Conservation (phyloP, 2,329 filamentous ascomycete species). For the Cercospora sojina region DNA sequence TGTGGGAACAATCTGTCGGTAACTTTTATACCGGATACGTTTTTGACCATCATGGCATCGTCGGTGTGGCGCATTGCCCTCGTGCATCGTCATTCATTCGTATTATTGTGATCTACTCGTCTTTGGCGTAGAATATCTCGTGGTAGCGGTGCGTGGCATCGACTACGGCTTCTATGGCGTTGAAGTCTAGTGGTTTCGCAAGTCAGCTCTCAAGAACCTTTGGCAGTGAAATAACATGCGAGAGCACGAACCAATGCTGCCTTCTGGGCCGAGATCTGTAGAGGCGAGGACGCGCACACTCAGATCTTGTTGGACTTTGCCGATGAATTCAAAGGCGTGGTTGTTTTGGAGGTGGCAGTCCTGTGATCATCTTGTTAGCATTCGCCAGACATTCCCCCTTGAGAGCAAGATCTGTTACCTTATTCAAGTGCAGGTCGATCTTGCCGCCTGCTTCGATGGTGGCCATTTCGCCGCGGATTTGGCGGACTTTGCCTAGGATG, state of each 20-base stretch:
- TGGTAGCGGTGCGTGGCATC: slow-evolving; percentile 81
- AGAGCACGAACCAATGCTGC: slow-evolving; percentile 58
- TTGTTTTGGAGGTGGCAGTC: slow-evolving; percentile 68
- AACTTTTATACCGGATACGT: background rate
- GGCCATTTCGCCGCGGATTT: slow-evolving; percentile 77
- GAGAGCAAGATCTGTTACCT: slow-evolving; percentile 55
- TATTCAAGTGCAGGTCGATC: slow-evolving; percentile 71
- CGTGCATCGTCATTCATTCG: background rate
- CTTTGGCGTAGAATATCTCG: slow-evolving; percentile 70
- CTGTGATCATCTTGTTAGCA: slow-evolving; percentile 43
- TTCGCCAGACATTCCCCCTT: background rate
- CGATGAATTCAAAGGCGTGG: slow-evolving; percentile 73
- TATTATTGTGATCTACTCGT: slow-evolving; percentile 14
- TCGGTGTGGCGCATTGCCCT: background rate
- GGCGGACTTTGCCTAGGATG: slow-evolving; percentile 78
- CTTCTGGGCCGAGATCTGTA: slow-evolving; percentile 62
- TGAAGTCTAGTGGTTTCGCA: slow-evolving; percentile 60
- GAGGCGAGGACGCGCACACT: slow-evolving; percentile 68
- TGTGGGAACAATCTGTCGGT: background rate
- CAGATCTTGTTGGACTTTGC: slow-evolving; percentile 73
- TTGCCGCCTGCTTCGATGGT: slow-evolving; percentile 76
- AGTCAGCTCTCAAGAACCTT: background rate
- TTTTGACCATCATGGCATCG: background rate
- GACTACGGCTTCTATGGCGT: slow-evolving; percentile 73
- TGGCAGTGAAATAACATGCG: background rate